Conservation (phyloP, 345 rosid genomes). For the Corchorus capsularis region DNA sequence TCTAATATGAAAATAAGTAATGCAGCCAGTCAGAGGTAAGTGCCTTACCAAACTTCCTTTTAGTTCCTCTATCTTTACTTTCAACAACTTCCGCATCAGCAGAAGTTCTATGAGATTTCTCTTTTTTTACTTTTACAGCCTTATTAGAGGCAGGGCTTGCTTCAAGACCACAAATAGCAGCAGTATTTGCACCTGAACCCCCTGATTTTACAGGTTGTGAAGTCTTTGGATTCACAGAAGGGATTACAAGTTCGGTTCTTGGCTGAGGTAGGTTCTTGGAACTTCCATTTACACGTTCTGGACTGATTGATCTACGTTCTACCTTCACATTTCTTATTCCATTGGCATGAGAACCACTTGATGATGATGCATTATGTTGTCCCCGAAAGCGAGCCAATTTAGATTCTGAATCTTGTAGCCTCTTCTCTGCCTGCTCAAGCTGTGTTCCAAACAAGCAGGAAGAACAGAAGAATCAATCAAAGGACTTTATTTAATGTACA, state of each 20-base stretch:
- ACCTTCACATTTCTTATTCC: conserved; percentile 36
- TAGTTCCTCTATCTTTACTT: conserved; percentile 50
- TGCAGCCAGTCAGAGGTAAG: not conserved
- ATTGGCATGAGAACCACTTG: conserved; percentile 28
- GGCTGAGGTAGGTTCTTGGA: conserved; percentile 31
- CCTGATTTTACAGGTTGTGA: conserved; percentile 36
- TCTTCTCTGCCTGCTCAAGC: conserved; percentile 68
- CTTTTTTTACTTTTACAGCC: conserved; percentile 42
- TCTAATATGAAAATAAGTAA: conserved; percentile 9
- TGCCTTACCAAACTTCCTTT: conserved; percentile 69
- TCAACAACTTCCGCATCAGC: conserved; percentile 37
- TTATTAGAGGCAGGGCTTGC: conserved; percentile 30
- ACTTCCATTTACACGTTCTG: conserved; percentile 30
- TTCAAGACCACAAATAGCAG: conserved; percentile 27
- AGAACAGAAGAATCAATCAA: conserved; percentile 3
- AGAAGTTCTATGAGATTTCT: conserved; percentile 38
- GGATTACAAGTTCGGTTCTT: conserved; percentile 51
- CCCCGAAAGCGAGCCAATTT: conserved; percentile 63
- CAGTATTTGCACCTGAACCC: conserved; percentile 34
- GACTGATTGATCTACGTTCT: conserved; percentile 37
- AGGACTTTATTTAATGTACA: not conserved
- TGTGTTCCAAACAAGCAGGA: conserved; percentile 30
- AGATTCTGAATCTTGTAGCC: conserved; percentile 54
- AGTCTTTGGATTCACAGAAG: conserved; percentile 43
- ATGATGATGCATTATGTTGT: conserved; percentile 24